phyloP scores from a whole-genome alignment of 306 rosid genomes.

The Hippophae tibetana region DNA sequence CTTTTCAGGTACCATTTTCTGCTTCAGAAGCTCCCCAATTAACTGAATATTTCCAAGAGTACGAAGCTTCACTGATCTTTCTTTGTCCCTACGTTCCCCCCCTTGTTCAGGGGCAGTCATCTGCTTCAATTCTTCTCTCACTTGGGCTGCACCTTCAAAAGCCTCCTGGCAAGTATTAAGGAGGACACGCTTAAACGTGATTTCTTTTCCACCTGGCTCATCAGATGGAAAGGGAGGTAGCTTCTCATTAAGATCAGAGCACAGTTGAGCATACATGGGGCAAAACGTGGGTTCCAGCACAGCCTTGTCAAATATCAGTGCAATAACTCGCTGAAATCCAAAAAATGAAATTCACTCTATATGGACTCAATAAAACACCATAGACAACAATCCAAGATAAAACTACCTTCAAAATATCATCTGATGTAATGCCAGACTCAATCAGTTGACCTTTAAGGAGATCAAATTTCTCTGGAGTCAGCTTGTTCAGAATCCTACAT shows the following conservation, averaged over 20 bases:
- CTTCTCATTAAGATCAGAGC: slow-evolving; percentile 32
- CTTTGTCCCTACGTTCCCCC: slow-evolving; percentile 33
- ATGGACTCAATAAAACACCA: background rate
- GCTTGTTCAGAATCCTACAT: slow-evolving; percentile 35
- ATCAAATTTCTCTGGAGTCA: slow-evolving; percentile 41
- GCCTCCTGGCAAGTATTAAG: slow-evolving; percentile 35
- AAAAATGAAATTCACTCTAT: background rate
- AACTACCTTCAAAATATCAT: slow-evolving; percentile 34
- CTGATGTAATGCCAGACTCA: slow-evolving; percentile 27
- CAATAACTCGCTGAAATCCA: slow-evolving; percentile 26
- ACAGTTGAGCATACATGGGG: slow-evolving; percentile 36
- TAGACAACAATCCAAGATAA: background rate
- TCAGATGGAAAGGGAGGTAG: slow-evolving; percentile 31
- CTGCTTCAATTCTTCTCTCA: slow-evolving; percentile 32
- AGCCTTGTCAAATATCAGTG: slow-evolving; percentile 34
- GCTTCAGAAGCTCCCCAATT: slow-evolving; percentile 37
- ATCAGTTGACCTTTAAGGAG: slow-evolving; percentile 34
- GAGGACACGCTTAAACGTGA: slow-evolving; percentile 31
- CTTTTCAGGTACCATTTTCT: slow-evolving; percentile 35
- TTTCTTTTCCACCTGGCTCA: slow-evolving; percentile 26
- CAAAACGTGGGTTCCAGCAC: slow-evolving; percentile 40
- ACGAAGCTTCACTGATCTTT: slow-evolving; percentile 30
- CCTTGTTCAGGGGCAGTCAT: slow-evolving; percentile 33
- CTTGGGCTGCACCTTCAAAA: slow-evolving; percentile 32
- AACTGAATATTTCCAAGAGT: slow-evolving; percentile 39